Conservation (phyloP, 2,329 filamentous ascomycete genomes). For the Hypoxylon sp. region DNA sequence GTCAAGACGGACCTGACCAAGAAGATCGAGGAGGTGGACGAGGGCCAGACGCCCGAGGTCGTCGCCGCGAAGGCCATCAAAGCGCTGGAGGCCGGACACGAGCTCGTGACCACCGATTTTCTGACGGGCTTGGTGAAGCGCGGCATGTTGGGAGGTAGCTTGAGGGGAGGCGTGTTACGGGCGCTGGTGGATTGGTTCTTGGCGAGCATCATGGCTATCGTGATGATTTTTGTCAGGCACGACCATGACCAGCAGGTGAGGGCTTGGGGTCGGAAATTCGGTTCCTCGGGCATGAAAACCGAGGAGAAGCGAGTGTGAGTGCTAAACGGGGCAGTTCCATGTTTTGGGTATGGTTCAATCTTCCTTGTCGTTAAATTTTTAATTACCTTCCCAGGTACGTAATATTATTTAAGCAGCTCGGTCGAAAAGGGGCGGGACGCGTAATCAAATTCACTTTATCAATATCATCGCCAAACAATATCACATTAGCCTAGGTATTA, state of each 20-base stretch:
- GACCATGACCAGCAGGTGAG: slow-evolving; percentile 41
- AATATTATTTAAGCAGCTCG: too few relatives aligned
- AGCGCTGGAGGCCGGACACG: slow-evolving; percentile 46
- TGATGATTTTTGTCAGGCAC: slow-evolving; percentile 38
- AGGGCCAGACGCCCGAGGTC: slow-evolving; percentile 28
- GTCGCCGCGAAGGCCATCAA: slow-evolving; percentile 44
- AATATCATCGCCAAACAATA: too few relatives aligned
- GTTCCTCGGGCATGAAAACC: slow-evolving; percentile 30
- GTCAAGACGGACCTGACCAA: slow-evolving; percentile 40
- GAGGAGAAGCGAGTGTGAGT: slow-evolving; percentile 8
- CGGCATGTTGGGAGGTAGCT: slow-evolving; percentile 39
- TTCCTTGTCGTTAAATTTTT: too few relatives aligned
- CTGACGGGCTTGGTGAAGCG: slow-evolving; percentile 32
- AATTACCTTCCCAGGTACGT: too few relatives aligned
- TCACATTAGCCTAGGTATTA: too few relatives aligned
- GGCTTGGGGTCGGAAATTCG: slow-evolving; percentile 35
- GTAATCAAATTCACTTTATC: too few relatives aligned
- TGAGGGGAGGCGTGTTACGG: slow-evolving; percentile 34
- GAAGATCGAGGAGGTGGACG: slow-evolving; percentile 37
- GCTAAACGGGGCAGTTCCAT: not conserved
- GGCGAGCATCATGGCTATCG: slow-evolving; percentile 32
- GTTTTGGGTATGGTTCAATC: too few relatives aligned
- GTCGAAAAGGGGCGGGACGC: too few relatives aligned
- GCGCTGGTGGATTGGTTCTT: slow-evolving; percentile 36
- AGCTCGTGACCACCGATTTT: slow-evolving; percentile 46